phyloP scores from a whole-genome alignment of 306 rosid genomes.

The Glycine tomentella region DNA sequence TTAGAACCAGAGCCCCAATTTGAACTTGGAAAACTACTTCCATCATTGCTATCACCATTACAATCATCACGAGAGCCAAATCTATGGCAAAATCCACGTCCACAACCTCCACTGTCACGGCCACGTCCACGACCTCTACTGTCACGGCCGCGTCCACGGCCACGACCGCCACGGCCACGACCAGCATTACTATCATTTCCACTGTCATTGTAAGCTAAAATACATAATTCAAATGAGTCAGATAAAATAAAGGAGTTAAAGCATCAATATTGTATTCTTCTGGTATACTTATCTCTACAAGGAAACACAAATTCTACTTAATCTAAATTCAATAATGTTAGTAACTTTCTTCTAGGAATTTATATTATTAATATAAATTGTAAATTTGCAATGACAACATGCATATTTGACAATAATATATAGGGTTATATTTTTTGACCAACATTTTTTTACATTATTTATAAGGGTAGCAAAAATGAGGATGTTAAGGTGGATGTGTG shows the following conservation, averaged over 20 bases:
- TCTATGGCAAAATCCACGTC: constrained; percentile 7
- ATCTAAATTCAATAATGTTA: too few relatives aligned
- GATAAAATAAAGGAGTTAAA: constrained; percentile 20
- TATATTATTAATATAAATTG: too few relatives aligned
- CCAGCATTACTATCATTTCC: constrained; percentile 35
- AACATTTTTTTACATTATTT: too few relatives aligned
- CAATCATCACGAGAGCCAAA: constrained; percentile 18
- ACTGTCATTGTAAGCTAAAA: constrained; percentile 40
- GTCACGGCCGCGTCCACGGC: constrained; percentile 19
- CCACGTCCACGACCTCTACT: background rate
- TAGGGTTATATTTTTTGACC: too few relatives aligned
- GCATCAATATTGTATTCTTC: background rate
- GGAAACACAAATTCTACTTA: too few relatives aligned
- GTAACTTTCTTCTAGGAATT: too few relatives aligned
- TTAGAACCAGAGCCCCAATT: background rate
- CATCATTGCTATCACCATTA: background rate
- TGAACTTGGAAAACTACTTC: background rate
- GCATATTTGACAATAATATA: too few relatives aligned
- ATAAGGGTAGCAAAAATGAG: too few relatives aligned
- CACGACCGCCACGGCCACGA: background rate
- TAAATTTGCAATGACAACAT: too few relatives aligned
- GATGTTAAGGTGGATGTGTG: too few relatives aligned
- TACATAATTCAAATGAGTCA: constrained; percentile 33
- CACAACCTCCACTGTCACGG: background rate
- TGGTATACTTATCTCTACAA: too few relatives aligned